phyloP scores from a whole-genome alignment of 305 asterid genomes.

The Fraxinus latifolia region DNA sequence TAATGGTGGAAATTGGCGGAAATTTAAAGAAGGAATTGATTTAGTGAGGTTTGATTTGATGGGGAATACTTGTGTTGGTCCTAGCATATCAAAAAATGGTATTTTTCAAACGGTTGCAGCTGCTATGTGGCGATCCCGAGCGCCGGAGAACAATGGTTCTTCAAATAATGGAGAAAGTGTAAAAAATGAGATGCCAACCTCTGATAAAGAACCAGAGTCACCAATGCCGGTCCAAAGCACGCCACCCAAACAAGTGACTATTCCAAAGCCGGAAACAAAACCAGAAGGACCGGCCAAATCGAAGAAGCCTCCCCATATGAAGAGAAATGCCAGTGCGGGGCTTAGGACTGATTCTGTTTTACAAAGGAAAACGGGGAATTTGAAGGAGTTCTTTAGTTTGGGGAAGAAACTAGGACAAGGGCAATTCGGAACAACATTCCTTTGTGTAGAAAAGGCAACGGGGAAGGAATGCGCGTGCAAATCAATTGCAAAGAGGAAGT shows the following conservation, averaged over 20 bases:
- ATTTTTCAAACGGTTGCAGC: constrained; percentile 59
- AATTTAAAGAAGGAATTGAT: constrained; percentile 26
- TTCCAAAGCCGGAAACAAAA: constrained; percentile 38
- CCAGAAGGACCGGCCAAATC: constrained; percentile 26
- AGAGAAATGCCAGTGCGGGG: constrained; percentile 65
- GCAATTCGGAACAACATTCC: constrained; percentile 66
- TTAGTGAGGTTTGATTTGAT: constrained; percentile 23
- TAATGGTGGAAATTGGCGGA: constrained; percentile 13
- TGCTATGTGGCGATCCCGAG: constrained; percentile 59
- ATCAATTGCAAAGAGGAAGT: constrained; percentile 71
- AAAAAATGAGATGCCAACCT: constrained; percentile 28
- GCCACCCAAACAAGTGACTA: constrained; percentile 54
- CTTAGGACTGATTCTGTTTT: constrained; percentile 59
- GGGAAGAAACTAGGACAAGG: constrained; percentile 77
- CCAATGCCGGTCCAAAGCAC: constrained; percentile 43
- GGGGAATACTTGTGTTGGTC: constrained; percentile 78
- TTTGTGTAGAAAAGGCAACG: constrained; percentile 52
- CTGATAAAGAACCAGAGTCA: constrained; percentile 31
- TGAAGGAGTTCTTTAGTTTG: constrained; percentile 53
- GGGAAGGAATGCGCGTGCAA: constrained; percentile 63
- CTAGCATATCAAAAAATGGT: constrained; percentile 44
- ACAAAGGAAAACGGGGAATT: constrained; percentile 51
- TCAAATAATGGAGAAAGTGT: constrained; percentile 37
- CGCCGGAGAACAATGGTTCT: constrained; percentile 31
- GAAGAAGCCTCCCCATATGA: constrained; percentile 46